Percentiles rank a stretch among this genome's conserved stretches.
phyloP scores from a whole-genome alignment of 2,329 filamentous ascomycete species.

The Aspergillus japonicus region DNA sequence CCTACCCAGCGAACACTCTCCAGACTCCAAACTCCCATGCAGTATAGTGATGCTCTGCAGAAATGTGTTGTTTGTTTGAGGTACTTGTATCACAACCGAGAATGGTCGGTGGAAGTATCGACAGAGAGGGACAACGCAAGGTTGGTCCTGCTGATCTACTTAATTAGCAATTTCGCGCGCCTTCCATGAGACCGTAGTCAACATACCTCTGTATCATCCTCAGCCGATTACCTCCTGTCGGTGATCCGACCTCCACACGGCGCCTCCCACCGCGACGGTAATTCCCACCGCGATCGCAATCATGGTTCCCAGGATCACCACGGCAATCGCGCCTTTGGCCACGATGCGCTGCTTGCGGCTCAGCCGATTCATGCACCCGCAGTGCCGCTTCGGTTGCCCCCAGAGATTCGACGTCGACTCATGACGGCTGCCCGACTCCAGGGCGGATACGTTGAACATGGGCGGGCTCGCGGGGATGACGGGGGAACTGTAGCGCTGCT shows the following conservation, averaged over 20 bases:
- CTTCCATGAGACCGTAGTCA: not conserved
- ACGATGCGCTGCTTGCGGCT: constrained; percentile 37
- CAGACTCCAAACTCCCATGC: not conserved
- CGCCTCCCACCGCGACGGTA: constrained; percentile 44
- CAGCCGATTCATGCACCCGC: constrained; percentile 36
- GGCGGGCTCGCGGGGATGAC: constrained; percentile 1
- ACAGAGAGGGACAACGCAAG: not conserved
- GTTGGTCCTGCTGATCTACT: not conserved
- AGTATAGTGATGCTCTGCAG: not conserved
- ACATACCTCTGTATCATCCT: constrained; percentile 11
- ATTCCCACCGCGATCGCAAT: constrained; percentile 48
- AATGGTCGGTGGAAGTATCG: not conserved
- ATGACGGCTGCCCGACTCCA: constrained; percentile 18
- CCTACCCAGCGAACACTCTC: not conserved
- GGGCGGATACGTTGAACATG: constrained; percentile 11
- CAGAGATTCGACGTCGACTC: constrained; percentile 33
- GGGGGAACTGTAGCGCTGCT: not conserved
- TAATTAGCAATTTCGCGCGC: not conserved
- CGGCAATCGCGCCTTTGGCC: constrained; percentile 41
- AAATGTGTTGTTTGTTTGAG: not conserved
- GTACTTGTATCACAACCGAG: not conserved
- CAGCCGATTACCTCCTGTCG: constrained; percentile 27
- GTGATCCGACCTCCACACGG: constrained; percentile 42
- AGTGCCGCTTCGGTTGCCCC: constrained; percentile 33
- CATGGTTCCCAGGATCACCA: constrained; percentile 45